Evolutionary conservation across 176 grass and related monocot species (phyloP), one percentile per base, ranked within the genome.

Genomic region (Aegilops bicornis): DNA sequence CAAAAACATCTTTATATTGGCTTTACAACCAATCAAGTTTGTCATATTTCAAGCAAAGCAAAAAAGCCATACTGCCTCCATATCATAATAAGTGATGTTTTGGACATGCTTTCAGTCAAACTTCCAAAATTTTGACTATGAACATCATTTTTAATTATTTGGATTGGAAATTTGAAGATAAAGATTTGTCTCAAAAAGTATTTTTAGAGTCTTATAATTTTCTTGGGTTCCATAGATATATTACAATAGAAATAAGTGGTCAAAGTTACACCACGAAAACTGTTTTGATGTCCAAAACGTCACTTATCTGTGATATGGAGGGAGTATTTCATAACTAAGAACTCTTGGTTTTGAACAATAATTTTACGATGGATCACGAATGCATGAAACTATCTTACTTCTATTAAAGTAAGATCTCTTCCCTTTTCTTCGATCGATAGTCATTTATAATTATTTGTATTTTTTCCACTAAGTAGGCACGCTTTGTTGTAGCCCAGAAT

Each of bases 401-500:
- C 32, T 27, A 59, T 74, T 47, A 16, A 32, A 81, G 43, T 22
- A 81, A 76, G 25, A 50, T 10, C 20, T 69, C 65, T 43, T 11
- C 31, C 33, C 47, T 25, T 68, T 61, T 69, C 69, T 73, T 68
- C 20, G 20, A 19, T 89, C 17, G 39, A 11, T 45, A 76, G 47
- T 68, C 58, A 7, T 58, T 71, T 71, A 32, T 17, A 80, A 37
- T 45, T 83, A 32, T 68, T 13, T 11, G 2, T 67, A 60, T 86
- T 35, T 9, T 11, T 76, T 5, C 63, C 37, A 82, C 23, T 86
- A 36, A 23, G 20, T 48, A 40, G 83, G 60, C 35, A 74, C 35
- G 20, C 15, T 81, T 76, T 43, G 54, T 63, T 89, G 48, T 47
- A 87, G 35, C 69, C n/a, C 33, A 10, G 47, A 81, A 79, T 79